Base-by-base conservation (phyloP, 2,329 filamentous ascomycete genomes). In the Sclerotinia minor region DNA sequence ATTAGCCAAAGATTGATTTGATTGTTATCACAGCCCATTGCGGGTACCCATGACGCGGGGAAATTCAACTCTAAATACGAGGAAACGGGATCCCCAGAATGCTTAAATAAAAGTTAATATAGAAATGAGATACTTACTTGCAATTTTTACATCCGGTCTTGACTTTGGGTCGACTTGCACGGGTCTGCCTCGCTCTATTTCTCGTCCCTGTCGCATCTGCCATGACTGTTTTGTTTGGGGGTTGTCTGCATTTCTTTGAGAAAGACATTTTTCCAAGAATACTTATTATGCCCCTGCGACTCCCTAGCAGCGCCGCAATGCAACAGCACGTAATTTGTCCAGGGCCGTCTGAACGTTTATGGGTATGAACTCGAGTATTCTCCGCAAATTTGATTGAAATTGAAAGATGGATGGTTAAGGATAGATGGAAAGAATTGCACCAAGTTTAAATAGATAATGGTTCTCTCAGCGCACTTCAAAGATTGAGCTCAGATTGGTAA, bases 61-160 rank as follows among this genome's bases (percentile, higher is more conserved):
- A 26, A 59, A 52, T 47, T 64, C 66, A 55, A 67, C 66, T 64
- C 44, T 35, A 19, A 44, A 57, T 41, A 57, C 53, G 21, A 57
- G 29, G 24, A 17, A 24, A 21, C 8, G 45, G 29, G 15, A 50
- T 21, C 38, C 38, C 50, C 26, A 58, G 50, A 65, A 44, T 52
- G 61, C 45, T 67, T 63, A 64, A 59, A 47, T 64, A 80, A 35
- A 8, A 44, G 38, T 41, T 38, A 44, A 26, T 52, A 15, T 17
- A 21, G 38, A 17, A 15, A 52, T 8, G 29, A 69, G 21, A 17
- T 35, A 65, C 87, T 76, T 81, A 89, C 87, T 89, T 89, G 87
- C 87, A 90, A 76, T 86, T 88, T 73, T 81, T 82, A 77, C 87
- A 89, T 52, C 87, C 87, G 1, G 87, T 89, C 79, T 88, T 89